Conservation (phyloP, 2,329 filamentous ascomycete species). For the Raffaelea arxii region DNA sequence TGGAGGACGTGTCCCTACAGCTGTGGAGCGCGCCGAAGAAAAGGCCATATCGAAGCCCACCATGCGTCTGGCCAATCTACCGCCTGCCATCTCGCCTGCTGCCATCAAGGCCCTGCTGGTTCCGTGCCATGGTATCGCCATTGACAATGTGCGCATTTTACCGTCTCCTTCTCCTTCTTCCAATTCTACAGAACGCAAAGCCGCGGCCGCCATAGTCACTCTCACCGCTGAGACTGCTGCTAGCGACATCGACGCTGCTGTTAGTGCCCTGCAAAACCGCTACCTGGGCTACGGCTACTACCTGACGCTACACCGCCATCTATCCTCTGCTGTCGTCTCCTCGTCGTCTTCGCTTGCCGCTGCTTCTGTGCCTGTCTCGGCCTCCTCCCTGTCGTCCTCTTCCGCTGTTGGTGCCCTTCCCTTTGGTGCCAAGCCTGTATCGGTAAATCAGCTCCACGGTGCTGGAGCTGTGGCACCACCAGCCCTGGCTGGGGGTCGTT, state of each 20-base stretch:
- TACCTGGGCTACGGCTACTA: constrained; percentile 82
- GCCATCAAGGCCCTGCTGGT: constrained; percentile 51
- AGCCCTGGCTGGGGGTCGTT: background rate
- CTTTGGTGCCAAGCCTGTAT: constrained; percentile 11
- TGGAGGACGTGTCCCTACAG: constrained; percentile 12
- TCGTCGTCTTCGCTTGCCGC: constrained; percentile 19
- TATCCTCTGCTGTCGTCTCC: constrained; percentile 65
- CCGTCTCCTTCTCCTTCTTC: constrained; percentile 35
- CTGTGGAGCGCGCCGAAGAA: constrained; percentile 41
- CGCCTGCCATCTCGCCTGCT: constrained; percentile 48
- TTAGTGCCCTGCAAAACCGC: constrained; percentile 68
- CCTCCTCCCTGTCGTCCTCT: constrained; percentile 16
- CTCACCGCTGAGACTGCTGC: constrained; percentile 71
- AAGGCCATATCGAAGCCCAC: constrained; percentile 54
- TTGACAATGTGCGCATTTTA: constrained; percentile 66
- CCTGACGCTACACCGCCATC: constrained; percentile 68
- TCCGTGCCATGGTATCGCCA: constrained; percentile 42
- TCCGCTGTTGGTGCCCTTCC: constrained; percentile 22
- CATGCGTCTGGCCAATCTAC: constrained; percentile 49
- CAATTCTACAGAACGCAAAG: constrained; percentile 53
- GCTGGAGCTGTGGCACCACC: background rate
- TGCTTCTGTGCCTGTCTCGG: background rate
- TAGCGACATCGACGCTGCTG: constrained; percentile 71
- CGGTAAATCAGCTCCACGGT: too few species aligned
- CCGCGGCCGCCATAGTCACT: constrained; percentile 69